Conservation (phyloP, 176 grass and related monocot genomes). For the Poa pratensis region DNA sequence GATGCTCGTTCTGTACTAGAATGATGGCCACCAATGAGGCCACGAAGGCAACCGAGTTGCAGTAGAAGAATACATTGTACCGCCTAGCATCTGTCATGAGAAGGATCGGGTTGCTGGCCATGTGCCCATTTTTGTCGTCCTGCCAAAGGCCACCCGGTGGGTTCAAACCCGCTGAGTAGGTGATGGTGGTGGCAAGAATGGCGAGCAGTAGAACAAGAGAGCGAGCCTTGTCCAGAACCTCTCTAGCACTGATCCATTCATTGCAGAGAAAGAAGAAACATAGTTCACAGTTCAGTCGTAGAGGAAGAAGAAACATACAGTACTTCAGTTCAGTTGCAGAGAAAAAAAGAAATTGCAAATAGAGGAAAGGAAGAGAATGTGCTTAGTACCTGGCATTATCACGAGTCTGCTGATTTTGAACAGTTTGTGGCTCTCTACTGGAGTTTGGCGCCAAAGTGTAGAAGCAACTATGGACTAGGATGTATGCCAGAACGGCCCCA, state of each 20-base stretch:
- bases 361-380: not conserved
- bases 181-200: conserved; percentile 43
- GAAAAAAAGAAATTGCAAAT: not conserved
- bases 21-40: conserved; percentile 45
- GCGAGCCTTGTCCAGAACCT: not conserved
- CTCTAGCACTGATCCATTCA: not conserved
- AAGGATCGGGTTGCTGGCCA: conserved; percentile 32
- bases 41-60: conserved; percentile 55
- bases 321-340: not conserved
- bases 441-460: not conserved
- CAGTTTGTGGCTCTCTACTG: not conserved
- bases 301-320: not conserved
- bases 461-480: not conserved
- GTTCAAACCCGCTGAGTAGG: conserved; percentile 51
- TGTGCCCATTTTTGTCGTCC: conserved; percentile 2
- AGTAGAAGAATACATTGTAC: conserved; percentile 51
- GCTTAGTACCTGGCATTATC: not conserved
- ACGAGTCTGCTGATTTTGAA: not conserved
- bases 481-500: not conserved
- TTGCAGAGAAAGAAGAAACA: not conserved
- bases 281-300: not conserved
- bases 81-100: not conserved
- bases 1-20: conserved; percentile 21
- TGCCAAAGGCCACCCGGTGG: conserved; percentile 52
- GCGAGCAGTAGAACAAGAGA: conserved; percentile 42